Evolutionary conservation across 257 asterid genomes (phyloP).

Genomic region (Plantago elongata): DNA sequence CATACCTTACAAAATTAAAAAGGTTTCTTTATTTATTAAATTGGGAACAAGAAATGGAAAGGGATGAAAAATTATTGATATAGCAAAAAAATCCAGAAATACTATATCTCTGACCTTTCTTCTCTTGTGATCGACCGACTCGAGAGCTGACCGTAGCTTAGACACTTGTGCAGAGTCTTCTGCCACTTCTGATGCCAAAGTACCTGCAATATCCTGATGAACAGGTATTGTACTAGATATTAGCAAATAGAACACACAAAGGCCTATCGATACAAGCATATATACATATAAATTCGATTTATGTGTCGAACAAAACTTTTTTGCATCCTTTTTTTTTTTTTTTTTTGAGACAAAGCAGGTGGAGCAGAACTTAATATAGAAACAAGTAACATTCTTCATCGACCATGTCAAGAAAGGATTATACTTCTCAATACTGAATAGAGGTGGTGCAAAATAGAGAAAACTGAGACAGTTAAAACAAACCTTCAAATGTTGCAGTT

Average conservation of each 20-base stretch:
- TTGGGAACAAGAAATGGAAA: not conserved
- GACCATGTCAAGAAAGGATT: too few relatives aligned
- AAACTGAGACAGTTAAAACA: constrained; percentile 2
- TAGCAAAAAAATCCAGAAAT: not conserved
- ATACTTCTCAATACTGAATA: not conserved
- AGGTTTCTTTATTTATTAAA: not conserved
- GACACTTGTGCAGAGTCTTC: constrained; percentile 91
- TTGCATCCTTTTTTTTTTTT: not conserved
- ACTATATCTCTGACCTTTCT: constrained; percentile 56
- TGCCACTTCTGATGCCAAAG: constrained; percentile 93
- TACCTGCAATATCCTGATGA: constrained; percentile 91
- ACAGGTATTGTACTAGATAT: constrained; percentile 15
- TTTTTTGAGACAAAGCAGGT: constrained; percentile 2
- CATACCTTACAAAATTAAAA: not conserved
- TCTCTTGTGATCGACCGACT: constrained; percentile 98
- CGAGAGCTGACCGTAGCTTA: constrained; percentile 95
- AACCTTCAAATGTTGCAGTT: constrained; percentile 94
- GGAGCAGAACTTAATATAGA: not conserved
- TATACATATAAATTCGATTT: constrained; percentile 8
- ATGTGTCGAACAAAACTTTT: not conserved
- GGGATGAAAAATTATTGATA: not conserved
- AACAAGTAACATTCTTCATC: not conserved
- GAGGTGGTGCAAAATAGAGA: constrained; percentile 7
- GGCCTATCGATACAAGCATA: not conserved
- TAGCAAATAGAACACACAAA: constrained; percentile 1